Evolutionary conservation across 2,329 filamentous ascomycete genomes (phyloP).

Genomic region (Cladosporium cucumerinum): DNA sequence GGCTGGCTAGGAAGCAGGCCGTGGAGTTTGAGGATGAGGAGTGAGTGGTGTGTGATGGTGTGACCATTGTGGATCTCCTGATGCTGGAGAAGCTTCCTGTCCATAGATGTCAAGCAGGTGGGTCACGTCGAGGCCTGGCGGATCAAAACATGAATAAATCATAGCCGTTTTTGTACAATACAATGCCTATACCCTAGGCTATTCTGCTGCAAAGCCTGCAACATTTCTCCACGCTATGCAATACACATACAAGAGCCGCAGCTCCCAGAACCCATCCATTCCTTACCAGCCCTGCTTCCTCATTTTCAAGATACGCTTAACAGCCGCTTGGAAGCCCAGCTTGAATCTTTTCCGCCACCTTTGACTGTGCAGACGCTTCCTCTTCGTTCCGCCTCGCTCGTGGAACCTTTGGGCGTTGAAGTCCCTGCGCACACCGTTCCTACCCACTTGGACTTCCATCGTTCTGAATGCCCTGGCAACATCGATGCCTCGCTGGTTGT

Average conservation of each 20-base stretch:
- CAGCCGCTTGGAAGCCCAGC: slow-evolving; percentile 62
- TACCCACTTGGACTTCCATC: slow-evolving; percentile 43
- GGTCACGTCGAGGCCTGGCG: neutral
- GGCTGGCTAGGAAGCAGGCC: slow-evolving; percentile 39
- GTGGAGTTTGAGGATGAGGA: slow-evolving; percentile 28
- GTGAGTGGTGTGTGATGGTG: neutral
- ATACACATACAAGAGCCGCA: slow-evolving; percentile 3
- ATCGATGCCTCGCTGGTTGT: slow-evolving; percentile 39
- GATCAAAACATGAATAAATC: neutral
- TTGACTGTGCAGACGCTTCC: slow-evolving; percentile 69
- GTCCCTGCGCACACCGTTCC: slow-evolving; percentile 60
- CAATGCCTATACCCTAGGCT: slow-evolving; percentile 13
- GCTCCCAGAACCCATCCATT: neutral
- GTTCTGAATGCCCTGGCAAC: slow-evolving; percentile 46
- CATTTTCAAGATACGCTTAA: slow-evolving; percentile 64
- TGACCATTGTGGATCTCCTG: neutral
- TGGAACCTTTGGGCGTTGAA: slow-evolving; percentile 63
- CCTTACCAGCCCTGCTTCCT: slow-evolving; percentile 73
- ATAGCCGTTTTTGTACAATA: slow-evolving; percentile 8
- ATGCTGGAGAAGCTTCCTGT: neutral
- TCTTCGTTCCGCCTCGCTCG: slow-evolving; percentile 71
- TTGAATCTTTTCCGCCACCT: slow-evolving; percentile 69
- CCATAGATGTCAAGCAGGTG: no score
- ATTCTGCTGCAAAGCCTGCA: neutral
- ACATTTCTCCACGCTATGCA: slow-evolving; percentile 11